A percentile compares a stretch with the other conserved stretches of the same genome.
phyloP scores from a whole-genome alignment of 305 asterid species.

The Striga hermonthica region DNA sequence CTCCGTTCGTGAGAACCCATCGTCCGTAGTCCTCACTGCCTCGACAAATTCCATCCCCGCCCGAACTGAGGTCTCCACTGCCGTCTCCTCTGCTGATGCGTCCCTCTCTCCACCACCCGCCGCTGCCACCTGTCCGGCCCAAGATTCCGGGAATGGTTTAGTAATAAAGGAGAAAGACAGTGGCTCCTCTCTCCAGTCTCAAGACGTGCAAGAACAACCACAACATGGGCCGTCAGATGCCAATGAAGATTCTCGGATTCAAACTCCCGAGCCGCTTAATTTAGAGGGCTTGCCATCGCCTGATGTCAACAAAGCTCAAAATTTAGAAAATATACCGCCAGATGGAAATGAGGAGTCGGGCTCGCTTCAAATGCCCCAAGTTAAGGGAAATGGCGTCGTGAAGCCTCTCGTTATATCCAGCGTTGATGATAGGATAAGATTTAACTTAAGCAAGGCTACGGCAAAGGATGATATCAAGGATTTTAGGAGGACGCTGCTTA shows the following conservation, averaged over 20 bases:
- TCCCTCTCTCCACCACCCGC: neutral
- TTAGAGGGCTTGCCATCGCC: neutral
- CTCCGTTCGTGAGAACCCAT: conserved; percentile 16
- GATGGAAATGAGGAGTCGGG: conserved; percentile 18
- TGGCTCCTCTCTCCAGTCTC: conserved; percentile 7
- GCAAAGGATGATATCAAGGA: conserved; percentile 45
- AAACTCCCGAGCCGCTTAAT: conserved; percentile 12
- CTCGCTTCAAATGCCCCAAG: conserved; percentile 19
- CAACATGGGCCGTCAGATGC: neutral
- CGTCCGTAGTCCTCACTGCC: conserved; percentile 21
- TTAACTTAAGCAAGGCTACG: conserved; percentile 35
- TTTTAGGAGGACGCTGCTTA: conserved; percentile 45
- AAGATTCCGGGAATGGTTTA: conserved; percentile 13
- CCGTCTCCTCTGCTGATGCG: conserved; percentile 17
- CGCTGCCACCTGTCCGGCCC: conserved; percentile 19
- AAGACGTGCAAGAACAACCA: neutral
- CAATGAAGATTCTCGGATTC: conserved; percentile 21
- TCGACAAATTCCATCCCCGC: conserved; percentile 19
- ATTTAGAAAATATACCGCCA: conserved; percentile 16
- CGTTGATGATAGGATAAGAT: conserved; percentile 47
- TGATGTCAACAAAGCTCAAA: conserved; percentile 11
- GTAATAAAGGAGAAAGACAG: conserved; percentile 5
- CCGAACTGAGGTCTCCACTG: conserved; percentile 25
- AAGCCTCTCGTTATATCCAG: conserved; percentile 41
- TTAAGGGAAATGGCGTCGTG: conserved; percentile 28